Evolutionary conservation across 495 filamentous ascomycete genomes (phyloP), one percentile per base, ranked within the genome.

Genomic region (Aspergillus hancockii): DNA sequence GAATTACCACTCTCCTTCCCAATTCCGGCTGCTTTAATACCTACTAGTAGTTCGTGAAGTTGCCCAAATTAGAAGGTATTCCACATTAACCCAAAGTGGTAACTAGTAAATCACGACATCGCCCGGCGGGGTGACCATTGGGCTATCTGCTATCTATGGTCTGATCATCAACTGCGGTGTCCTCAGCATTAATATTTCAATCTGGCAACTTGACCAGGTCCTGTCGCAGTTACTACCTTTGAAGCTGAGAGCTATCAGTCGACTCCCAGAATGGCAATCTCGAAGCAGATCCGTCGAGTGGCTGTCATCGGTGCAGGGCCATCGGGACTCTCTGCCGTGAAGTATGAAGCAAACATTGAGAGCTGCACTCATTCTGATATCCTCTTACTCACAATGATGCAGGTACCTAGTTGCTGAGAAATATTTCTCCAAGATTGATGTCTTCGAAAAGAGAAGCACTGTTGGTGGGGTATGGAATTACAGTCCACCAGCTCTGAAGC

Each of bases 381-480:
- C 18, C 40, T 63, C 14, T 49, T 6, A 31, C 41, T 51, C 14
- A 47, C 45, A 25, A 13, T 53, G 1, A 18, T 51, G 60, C n/a
- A 92, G 88, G 67, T 91, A 90, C 61, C 77, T 97, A 18, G 71
- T 85, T 5, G 90, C 88, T 30, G 90, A 97, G 64, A 81, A 81
- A 47, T 75, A 73, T 16, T 95, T 96, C 60, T 71, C 83, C 10
- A 81, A 67, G 28, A 88, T 97, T 55, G 84, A 85, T 63, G 75
- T 97, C 49, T 94, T 87, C 65, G 93, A 98, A 67, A 91, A 95
- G 70, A 86, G 90, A 60, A 74, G 73, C 50, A 80, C 83, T 13
- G 81, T 86, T 6, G 93, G 91, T 52, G 93, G 93, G 5, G 83
- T 90, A 6, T 98, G 93, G 93, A 88, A 94, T 63, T 90, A 82